These are phyloP conservation scores for Lupinus albus DNA, from an alignment of 306 rosid species.

Conservation along the genomic window DNA sequence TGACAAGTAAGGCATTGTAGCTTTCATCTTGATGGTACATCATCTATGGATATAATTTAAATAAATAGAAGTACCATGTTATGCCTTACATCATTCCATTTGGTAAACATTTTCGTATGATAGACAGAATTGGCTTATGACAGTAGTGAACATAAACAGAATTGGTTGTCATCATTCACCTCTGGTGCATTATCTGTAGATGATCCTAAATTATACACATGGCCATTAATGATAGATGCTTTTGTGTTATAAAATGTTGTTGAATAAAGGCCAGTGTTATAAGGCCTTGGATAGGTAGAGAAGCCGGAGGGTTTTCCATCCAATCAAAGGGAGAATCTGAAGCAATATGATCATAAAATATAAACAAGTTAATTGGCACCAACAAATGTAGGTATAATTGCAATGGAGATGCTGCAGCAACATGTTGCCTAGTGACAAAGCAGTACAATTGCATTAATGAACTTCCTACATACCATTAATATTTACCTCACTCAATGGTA, in stretches of 20 bases:
- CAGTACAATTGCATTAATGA: slow-evolving; percentile 20
- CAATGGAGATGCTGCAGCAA: slow-evolving; percentile 1
- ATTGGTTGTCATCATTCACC: slow-evolving; percentile 20
- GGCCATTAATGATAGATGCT: slow-evolving; percentile 73
- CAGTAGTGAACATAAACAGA: background rate
- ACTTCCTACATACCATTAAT: slow-evolving; percentile 28
- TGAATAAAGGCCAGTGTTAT: slow-evolving; percentile 85
- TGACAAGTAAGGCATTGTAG: background rate
- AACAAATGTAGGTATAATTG: slow-evolving; percentile 10
- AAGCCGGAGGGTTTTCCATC: slow-evolving; percentile 92
- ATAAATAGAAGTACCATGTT: background rate
- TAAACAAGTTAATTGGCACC: slow-evolving; percentile 17
- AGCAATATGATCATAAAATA: slow-evolving; percentile 59
- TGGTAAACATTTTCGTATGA: background rate
- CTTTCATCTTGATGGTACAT: background rate
- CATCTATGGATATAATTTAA: background rate
- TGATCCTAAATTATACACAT: slow-evolving; percentile 51
- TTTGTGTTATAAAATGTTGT: slow-evolving; percentile 74
- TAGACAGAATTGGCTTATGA: background rate
- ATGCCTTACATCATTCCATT: slow-evolving; percentile 13
- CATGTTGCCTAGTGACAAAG: background rate
- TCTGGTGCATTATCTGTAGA: slow-evolving; percentile 49
- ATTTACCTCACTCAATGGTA: slow-evolving; percentile 80
- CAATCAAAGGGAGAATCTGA: slow-evolving; percentile 88
- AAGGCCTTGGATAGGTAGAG: slow-evolving; percentile 84